Evolutionary conservation across 805 yeast species (phyloP).

Genomic region (Wickerhamiella sorbophila): DNA sequence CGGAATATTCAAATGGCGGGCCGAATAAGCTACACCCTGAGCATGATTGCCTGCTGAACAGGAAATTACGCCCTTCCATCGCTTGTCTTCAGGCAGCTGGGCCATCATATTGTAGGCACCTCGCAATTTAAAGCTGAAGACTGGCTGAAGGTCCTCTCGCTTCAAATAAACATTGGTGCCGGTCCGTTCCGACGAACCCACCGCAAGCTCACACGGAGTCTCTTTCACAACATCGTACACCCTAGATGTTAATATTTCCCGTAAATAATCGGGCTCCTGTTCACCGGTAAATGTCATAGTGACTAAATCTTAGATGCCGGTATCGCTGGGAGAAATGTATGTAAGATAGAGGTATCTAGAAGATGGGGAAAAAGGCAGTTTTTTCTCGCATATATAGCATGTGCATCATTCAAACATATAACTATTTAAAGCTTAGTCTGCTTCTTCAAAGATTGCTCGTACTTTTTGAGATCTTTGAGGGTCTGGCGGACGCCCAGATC

Average conservation of each 20-base stretch:
- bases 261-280: slow-evolving; percentile 84
- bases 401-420: too few species aligned
- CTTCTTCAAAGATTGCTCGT: slow-evolving; percentile 9
- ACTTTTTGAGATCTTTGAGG: slow-evolving; percentile 21
- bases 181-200: slow-evolving; percentile 56
- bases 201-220: slow-evolving; percentile 69
- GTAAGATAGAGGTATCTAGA: too few species aligned
- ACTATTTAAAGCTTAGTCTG: slow-evolving; percentile 24
- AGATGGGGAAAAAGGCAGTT: too few species aligned
- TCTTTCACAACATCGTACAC: slow-evolving; percentile 93
- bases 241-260: slow-evolving; percentile 76
- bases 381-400: too few species aligned
- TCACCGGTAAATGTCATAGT: slow-evolving; percentile 11
- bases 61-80: slow-evolving; percentile 81
- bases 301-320: neutral
- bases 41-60: slow-evolving; percentile 99
- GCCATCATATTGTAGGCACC: slow-evolving; percentile 98
- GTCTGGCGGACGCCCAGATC: slow-evolving; percentile 30
- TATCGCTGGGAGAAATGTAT: neutral
- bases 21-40: slow-evolving; percentile 94
- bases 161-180: slow-evolving; percentile 67
- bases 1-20: slow-evolving; percentile 70
- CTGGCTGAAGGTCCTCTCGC: slow-evolving; percentile 89
- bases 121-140: slow-evolving; percentile 87
- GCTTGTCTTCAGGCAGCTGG: slow-evolving; percentile 44